phyloP scores from a whole-genome alignment of 805 yeast species.

The Metschnikowia rubicola region DNA sequence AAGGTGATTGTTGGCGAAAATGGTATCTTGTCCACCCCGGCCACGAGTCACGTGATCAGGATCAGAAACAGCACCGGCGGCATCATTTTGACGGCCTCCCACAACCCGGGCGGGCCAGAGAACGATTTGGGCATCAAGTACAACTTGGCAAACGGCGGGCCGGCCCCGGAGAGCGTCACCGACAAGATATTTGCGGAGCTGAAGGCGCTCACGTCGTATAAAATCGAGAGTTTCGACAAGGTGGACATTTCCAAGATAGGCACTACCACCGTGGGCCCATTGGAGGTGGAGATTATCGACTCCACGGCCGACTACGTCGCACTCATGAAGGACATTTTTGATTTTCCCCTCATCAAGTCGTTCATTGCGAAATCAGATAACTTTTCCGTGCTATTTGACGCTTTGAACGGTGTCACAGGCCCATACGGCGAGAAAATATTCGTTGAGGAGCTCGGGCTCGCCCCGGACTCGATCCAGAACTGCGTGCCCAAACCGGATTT shows the following conservation, averaged over 20 bases:
- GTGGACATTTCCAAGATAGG: conserved; percentile 66
- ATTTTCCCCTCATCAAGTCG: conserved; percentile 71
- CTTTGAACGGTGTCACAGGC: conserved; percentile 93
- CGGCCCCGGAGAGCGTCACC: conserved; percentile 95
- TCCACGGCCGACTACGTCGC: conserved; percentile 73
- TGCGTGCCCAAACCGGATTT: conserved; percentile 80
- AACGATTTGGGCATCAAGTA: conserved; percentile 95
- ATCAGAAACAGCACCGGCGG: conserved; percentile 81
- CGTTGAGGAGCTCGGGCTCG: conserved; percentile 78
- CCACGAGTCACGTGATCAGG: conserved; percentile 91
- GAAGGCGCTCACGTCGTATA: conserved; percentile 55
- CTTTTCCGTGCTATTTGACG: conserved; percentile 81
- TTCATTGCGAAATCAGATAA: conserved; percentile 55
- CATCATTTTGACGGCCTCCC: conserved; percentile 92
- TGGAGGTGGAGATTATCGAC: conserved; percentile 79
- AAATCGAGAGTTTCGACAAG: conserved; percentile 57
- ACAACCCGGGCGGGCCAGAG: conserved; percentile 95
- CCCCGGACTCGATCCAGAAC: conserved; percentile 71
- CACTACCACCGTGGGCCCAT: conserved; percentile 44
- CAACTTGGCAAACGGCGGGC: conserved; percentile 93
- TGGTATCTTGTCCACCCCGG: conserved; percentile 92
- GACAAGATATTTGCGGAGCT: conserved; percentile 77
- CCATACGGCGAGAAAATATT: conserved; percentile 89
- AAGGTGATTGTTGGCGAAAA: conserved; percentile 83
- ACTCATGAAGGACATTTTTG: conserved; percentile 82